A percentile compares a stretch with the other conserved stretches of the same genome.
Conservation (phyloP, 768 basidiomycete species). For the Termitomyces sp. region DNA sequence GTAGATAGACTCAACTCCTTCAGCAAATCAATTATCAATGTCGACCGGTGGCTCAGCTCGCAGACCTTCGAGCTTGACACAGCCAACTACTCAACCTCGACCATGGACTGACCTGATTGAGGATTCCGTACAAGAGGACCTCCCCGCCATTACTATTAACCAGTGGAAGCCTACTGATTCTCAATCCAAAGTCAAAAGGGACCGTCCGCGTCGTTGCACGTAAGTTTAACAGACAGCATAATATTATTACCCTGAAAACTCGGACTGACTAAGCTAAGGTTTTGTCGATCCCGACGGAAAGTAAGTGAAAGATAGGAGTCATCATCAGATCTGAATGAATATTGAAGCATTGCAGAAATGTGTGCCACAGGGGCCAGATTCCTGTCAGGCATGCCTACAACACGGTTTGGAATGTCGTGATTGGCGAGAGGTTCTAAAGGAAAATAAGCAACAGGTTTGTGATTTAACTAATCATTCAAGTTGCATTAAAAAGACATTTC, state of each 20-base stretch:
- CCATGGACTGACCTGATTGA: background rate
- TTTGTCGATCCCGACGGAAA: background rate
- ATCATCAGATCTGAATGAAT: background rate
- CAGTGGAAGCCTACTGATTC: slow-evolving; percentile 1
- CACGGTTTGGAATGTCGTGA: background rate
- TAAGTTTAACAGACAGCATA: slow-evolving; percentile 2
- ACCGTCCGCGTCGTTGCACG: background rate
- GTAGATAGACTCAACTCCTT: background rate
- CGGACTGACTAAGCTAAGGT: background rate
- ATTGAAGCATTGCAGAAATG: background rate
- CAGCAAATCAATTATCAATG: background rate
- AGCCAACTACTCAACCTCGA: background rate
- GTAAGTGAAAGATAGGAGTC: background rate
- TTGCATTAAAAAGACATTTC: background rate
- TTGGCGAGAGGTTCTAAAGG: background rate
- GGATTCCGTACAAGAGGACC: background rate
- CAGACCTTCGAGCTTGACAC: background rate
- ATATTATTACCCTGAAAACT: background rate
- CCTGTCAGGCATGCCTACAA: slow-evolving; percentile 1
- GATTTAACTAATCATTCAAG: background rate
- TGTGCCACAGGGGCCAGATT: background rate
- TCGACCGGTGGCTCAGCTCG: slow-evolving; percentile 1
- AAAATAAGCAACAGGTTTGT: background rate
- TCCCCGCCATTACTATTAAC: background rate
- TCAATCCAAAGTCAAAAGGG: background rate